Evolutionary conservation across 176 grass and related monocot genomes (phyloP), one percentile per base, ranked within the genome.

Genomic region (Musa acuminata): DNA sequence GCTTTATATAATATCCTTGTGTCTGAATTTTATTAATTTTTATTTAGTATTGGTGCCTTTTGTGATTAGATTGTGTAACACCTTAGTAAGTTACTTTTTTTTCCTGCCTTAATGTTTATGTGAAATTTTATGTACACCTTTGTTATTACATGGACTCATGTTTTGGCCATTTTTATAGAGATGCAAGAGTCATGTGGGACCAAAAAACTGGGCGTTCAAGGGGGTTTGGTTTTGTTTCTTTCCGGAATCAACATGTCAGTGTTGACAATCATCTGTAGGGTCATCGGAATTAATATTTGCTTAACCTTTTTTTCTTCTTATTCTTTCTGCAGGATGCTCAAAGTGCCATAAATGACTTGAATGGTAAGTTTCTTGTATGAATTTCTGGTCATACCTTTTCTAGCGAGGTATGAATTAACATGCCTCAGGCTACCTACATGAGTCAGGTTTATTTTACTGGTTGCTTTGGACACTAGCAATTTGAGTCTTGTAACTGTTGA

Each of bases 331-430:
- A 98, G 94, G 94, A 98, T 77, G 94, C 94, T 78, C 94, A 98
- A 84, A 91, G 74, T 78, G 88, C 94, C 11, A 98, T 98, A 83
- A 98, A 98, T 82, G 88, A 98, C 43, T 85, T 93, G 75, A 98
- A 84, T 75, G 90, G 93, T 93, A 63, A 52, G 52, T 58, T 51
- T 22, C 1, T 67, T 29, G 26, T 17, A 8, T 14, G 10, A n/a
- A 7, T 51, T 62, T 50, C 2, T 21, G 2, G 43, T 52, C 35
- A 43, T 23, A 22, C 48, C 48, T 71, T 9, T 52, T 43, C 3
- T 35, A 35, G 29, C 29, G 29, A 35, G 19, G 7, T 52, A 52
- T 20, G 2, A 13, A 13, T 72, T 52, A 35, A 14, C 9, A 51
- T 67, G 14, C 25, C 23, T 67, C 29, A 12, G 29, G 29, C 29